Evolutionary conservation across 129 eudicot genomes (phyloP).

Genomic region (Chrysanthemum lavandulifolium): DNA sequence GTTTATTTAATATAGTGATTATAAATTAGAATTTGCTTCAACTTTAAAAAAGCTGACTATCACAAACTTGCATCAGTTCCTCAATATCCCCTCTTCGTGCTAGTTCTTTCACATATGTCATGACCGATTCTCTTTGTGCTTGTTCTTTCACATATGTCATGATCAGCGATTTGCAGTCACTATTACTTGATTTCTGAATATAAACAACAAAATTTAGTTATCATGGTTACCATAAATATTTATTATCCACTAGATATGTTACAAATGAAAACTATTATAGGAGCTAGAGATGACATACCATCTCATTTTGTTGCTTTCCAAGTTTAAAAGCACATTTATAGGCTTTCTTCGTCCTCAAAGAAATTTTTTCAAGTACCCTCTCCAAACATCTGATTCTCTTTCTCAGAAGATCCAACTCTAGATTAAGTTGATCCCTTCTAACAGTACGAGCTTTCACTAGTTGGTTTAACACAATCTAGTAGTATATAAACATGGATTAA

Average conservation of each 20-base stretch:
- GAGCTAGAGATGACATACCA: no score
- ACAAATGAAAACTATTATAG: not conserved
- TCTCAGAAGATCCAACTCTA: not conserved
- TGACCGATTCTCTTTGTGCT: not conserved
- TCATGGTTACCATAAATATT: no score
- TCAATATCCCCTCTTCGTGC: not conserved
- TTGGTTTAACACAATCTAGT: not conserved
- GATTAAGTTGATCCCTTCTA: not conserved
- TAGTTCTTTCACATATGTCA: not conserved
- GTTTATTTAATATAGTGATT: no score
- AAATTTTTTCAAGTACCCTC: constrained; percentile 1
- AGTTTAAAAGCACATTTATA: constrained; percentile 4
- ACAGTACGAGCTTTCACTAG: not conserved
- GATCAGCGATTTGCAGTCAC: not conserved
- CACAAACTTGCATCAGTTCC: not conserved
- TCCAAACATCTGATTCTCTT: constrained; percentile 13
- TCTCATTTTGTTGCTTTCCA: not conserved
- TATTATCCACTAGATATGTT: no score
- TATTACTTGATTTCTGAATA: not conserved
- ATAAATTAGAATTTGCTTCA: no score
- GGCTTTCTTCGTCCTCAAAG: not conserved
- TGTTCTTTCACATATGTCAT: constrained; percentile 1
- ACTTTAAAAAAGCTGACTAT: not conserved
- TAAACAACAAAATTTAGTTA: not conserved
- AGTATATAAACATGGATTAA: not conserved